phyloP scores from a whole-genome alignment of 2,329 filamentous ascomycete genomes.

The Fusarium mexicanum region DNA sequence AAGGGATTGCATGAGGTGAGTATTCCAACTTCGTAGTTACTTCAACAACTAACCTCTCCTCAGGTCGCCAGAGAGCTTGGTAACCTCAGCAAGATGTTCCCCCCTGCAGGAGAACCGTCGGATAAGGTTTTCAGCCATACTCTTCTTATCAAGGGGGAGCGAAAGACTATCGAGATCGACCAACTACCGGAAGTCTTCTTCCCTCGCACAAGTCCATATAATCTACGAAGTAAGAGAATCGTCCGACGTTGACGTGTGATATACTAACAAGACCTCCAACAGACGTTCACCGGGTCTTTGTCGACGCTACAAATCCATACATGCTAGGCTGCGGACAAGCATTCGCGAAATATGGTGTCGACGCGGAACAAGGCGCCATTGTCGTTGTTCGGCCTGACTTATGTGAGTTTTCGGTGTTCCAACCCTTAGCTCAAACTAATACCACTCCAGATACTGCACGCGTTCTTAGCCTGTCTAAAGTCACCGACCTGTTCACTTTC shows the following conservation, averaged over 20 bases:
- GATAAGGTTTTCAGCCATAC: constrained; percentile 12
- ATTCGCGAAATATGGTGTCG: constrained; percentile 24
- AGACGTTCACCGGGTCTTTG: constrained; percentile 29
- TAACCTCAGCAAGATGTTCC: background rate
- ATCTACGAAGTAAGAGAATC: background rate
- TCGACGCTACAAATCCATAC: constrained; percentile 28
- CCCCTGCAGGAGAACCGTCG: rapidly evolving
- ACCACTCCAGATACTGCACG: background rate
- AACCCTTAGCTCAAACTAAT: background rate
- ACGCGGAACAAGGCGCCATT: constrained; percentile 8
- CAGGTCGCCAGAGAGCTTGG: background rate
- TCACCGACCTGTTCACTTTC: background rate
- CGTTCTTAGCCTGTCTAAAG: background rate
- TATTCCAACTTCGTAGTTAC: rapidly evolving
- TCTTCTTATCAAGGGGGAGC: constrained; percentile 3
- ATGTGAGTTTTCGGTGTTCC: constrained; percentile 4
- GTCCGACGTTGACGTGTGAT: rapidly evolving
- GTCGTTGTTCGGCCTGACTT: constrained; percentile 31
- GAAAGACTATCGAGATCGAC: constrained; percentile 1
- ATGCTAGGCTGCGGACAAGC: constrained; percentile 13
- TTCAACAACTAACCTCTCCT: rapidly evolving
- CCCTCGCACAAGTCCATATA: constrained; percentile 10
- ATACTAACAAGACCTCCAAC: background rate
- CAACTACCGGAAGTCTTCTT: constrained; percentile 25
- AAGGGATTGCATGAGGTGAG: background rate